Evolutionary conservation across 2,329 filamentous ascomycete genomes (phyloP), one percentile per base, ranked within the genome.

Genomic region (Truncatella angustata): DNA sequence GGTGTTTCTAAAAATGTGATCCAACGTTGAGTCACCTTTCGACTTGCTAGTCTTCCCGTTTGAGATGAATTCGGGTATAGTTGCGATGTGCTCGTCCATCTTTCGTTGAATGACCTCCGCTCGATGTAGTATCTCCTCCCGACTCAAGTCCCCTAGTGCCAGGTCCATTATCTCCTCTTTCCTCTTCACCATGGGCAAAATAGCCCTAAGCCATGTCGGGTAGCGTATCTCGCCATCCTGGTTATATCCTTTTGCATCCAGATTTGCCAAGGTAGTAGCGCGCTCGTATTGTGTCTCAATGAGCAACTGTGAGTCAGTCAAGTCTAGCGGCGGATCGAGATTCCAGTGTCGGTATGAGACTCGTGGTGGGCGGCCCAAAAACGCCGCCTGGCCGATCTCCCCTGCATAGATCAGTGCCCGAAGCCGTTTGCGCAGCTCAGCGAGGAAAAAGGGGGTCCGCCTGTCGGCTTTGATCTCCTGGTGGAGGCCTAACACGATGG

Each of bases 131-230:
- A 65, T 60, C 50, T 70, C 66, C 12, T 70, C 64, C 21, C 58
- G 57, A 2, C 61, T 64, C 40, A 68, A 66, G 11, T 61, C 53
- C 1, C 60, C 62, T 2, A 70, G 46, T 4, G 67, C 63, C 24
- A 70, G 56, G 54, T 70, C 67, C 50, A 70, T 58, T 14, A 69
- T 61, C 14, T 69, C 67, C 54, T 70, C 67, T n/a, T 66, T 60
- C 3, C 45, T 50, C 0, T 57, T 58, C 14, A 60, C 57, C 18
- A 64, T 62, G 9, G 55, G 56, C 14, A 63, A 40, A 58, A 61
- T 65, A 2, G 54, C 53, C 23, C 62, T 63, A 49, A 62, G 39
- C 56, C 57, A 65, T 11, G 62, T 64, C 2, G 56, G 55, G 5
- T 61, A 54, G 20, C 57, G 52, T 36, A 66, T 46, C 20, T 52